Conservation (phyloP, 2,329 filamentous ascomycete genomes). For the Thermothelomyces thermophilus region DNA sequence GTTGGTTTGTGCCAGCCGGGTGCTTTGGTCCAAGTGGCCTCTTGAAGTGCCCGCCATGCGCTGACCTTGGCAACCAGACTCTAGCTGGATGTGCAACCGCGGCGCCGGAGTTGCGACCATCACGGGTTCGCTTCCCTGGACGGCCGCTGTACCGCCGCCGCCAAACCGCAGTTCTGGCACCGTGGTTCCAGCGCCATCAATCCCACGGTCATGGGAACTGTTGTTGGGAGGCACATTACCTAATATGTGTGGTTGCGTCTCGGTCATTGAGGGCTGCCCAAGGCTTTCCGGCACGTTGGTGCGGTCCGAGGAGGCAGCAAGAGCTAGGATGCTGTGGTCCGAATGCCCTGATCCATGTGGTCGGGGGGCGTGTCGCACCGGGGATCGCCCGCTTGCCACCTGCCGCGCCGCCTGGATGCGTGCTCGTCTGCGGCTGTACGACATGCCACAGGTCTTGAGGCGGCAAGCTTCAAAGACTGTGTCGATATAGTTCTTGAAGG, state of each 20-base stretch:
- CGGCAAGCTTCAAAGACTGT: conserved; percentile 14
- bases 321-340: conserved; percentile 14
- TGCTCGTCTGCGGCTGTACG: background rate
- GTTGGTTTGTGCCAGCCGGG: background rate
- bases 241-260: background rate
- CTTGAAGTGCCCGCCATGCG: background rate
- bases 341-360: conserved; percentile 1
- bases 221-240: background rate
- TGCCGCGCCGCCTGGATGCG: conserved; percentile 1
- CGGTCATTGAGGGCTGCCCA: background rate
- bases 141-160: too few relatives aligned
- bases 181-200: background rate
- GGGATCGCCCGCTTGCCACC: background rate
- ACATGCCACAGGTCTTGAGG: background rate
- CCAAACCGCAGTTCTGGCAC: background rate
- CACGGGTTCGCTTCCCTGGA: background rate
- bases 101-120: background rate
- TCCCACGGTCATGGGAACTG: background rate
- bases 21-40: background rate
- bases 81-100: background rate
- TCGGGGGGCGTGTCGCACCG: background rate
- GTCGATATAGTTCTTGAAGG: conserved; percentile 14
- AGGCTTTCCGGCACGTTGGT: conserved; percentile 6
- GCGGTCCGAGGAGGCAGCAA: conserved; percentile 7
- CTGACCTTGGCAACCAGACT: background rate